Percentiles rank a stretch among this genome's conserved stretches.
Conservation (phyloP, 2,329 filamentous ascomycete species). For the Cryphonectria parasitica region DNA sequence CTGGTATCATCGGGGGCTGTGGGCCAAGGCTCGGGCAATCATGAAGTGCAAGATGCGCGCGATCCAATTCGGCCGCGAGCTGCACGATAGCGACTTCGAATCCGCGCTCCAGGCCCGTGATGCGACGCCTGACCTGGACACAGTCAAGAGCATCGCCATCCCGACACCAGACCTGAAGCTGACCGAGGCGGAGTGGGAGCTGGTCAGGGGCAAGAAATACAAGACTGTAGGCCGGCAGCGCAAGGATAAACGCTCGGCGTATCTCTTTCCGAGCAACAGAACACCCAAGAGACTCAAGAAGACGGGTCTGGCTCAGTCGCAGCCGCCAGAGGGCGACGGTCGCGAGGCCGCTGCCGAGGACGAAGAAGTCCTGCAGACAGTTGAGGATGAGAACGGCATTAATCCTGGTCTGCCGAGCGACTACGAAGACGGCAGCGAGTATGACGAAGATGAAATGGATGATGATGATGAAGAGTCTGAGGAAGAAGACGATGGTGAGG, state of each 20-base stretch:
- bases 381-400: slow-evolving; percentile 26
- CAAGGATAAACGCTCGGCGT: slow-evolving; percentile 34
- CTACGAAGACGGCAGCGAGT: slow-evolving; percentile 35
- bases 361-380: slow-evolving; percentile 31
- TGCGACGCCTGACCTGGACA: slow-evolving; percentile 38
- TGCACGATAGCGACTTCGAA: slow-evolving; percentile 53
- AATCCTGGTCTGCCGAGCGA: slow-evolving; percentile 23
- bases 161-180: slow-evolving; percentile 45
- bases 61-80: slow-evolving; percentile 59
- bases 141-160: slow-evolving; percentile 40
- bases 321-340: slow-evolving; percentile 15
- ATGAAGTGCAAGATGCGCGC: slow-evolving; percentile 85
- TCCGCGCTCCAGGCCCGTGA: slow-evolving; percentile 45
- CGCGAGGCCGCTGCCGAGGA: slow-evolving; percentile 15
- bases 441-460: slow-evolving; percentile 37
- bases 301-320: neutral
- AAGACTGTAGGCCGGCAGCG: slow-evolving; percentile 32
- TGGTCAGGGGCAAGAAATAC: slow-evolving; percentile 40
- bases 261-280: slow-evolving; percentile 31
- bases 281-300: slow-evolving; percentile 12
- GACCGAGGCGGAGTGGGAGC: slow-evolving; percentile 42
- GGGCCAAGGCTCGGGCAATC: slow-evolving; percentile 81
- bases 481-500: slow-evolving; percentile 33
- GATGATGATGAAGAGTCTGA: slow-evolving; percentile 35
- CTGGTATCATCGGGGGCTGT: slow-evolving; percentile 82